phyloP scores from a whole-genome alignment of 441 rosid genomes.

The Adansonia gregorii region DNA sequence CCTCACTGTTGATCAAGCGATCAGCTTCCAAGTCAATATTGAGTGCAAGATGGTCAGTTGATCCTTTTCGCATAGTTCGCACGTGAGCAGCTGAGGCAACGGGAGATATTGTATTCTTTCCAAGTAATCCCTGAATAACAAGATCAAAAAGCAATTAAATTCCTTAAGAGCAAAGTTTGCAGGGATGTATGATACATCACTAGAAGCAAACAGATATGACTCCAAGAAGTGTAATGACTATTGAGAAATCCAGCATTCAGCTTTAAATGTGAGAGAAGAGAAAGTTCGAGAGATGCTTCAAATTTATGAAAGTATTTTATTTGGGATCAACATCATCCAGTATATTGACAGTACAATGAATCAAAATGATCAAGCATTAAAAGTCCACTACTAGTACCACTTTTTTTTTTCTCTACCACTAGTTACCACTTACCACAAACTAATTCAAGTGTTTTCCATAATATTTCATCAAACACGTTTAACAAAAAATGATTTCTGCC shows the following conservation, averaged over 20 bases:
- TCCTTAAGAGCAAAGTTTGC: slow-evolving; percentile 6
- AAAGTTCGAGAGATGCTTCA: not conserved
- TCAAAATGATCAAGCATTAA: not conserved
- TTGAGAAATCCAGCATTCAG: slow-evolving; percentile 14
- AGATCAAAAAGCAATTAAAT: slow-evolving; percentile 31
- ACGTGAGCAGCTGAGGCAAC: slow-evolving; percentile 77
- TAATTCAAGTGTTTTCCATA: not conserved
- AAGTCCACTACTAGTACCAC: not conserved
- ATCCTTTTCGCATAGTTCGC: slow-evolving; percentile 83
- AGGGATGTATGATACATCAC: slow-evolving; percentile 16
- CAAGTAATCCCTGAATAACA: slow-evolving; percentile 57
- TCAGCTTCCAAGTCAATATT: slow-evolving; percentile 73
- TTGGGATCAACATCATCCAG: not conserved
- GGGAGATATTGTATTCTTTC: slow-evolving; percentile 53
- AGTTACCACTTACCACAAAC: not conserved
- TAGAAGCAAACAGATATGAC: not conserved
- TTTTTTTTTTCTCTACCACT: not conserved
- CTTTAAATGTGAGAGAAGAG: not conserved
- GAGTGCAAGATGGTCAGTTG: slow-evolving; percentile 84
- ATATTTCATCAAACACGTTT: slow-evolving; percentile 1
- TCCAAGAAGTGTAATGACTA: not conserved
- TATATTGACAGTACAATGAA: not conserved
- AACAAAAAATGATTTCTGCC: not conserved
- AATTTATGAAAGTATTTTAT: not conserved
- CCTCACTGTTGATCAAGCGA: slow-evolving; percentile 56